A percentile compares a stretch with the other conserved stretches of the same genome.
Conservation (phyloP, 2,329 filamentous ascomycete species). For the Xylaria sp. region DNA sequence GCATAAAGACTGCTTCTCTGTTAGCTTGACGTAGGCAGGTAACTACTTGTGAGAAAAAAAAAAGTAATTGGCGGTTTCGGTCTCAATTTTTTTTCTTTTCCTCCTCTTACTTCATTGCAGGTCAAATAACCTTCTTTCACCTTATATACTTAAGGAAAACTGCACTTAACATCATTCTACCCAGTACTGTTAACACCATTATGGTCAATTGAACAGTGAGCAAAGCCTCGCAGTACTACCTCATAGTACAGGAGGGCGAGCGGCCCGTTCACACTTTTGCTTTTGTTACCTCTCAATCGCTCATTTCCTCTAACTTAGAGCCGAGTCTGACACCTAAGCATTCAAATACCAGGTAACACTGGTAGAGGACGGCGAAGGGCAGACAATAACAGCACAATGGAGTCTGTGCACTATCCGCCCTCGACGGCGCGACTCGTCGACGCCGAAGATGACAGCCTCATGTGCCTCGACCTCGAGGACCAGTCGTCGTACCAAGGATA, state of each 20-base stretch:
- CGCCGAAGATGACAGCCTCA: conserved; percentile 67
- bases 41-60: conserved; percentile 29
- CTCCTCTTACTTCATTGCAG: conserved; percentile 17
- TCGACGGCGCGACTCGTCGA: conserved; percentile 70
- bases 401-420: conserved; percentile 60
- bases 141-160: conserved; percentile 1
- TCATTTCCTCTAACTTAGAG: conserved; percentile 1
- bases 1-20: conserved; percentile 28
- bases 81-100: conserved; percentile 32
- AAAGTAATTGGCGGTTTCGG: conserved; percentile 33
- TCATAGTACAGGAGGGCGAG: conserved; percentile 43
- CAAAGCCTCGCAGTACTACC: conserved; percentile 43
- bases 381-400: conserved; percentile 50
- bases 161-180: conserved; percentile 12
- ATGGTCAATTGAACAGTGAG: conserved; percentile 38
- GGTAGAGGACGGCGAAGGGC: not conserved
- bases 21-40: conserved; percentile 40
- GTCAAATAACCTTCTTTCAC: conserved; percentile 3
- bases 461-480: conserved; percentile 93
- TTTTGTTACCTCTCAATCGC: conserved; percentile 18
- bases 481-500: conserved; percentile 91
- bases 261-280: conserved; percentile 23
- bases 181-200: conserved; percentile 8
- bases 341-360: not conserved
- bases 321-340: not conserved